A percentile compares a stretch with the other conserved stretches of the same genome.
These are phyloP conservation scores for Fulvia fulva DNA, from an alignment of 2,329 filamentous ascomycete genomes.

Conservation along the genomic window DNA sequence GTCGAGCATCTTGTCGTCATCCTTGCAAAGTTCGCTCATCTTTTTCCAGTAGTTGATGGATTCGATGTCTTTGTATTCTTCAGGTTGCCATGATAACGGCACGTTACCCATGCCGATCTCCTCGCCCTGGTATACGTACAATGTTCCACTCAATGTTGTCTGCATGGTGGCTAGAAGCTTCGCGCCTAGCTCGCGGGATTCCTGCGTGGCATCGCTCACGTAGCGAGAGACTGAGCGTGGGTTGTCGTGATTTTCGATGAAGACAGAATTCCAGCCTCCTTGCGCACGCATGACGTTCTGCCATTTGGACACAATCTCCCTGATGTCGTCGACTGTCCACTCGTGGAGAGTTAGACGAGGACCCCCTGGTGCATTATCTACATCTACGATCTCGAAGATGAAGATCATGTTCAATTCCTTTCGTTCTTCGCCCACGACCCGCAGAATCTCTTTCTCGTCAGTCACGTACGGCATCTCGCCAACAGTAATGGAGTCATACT, in stretches of 20 bases:
- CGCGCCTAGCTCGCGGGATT: constrained; percentile 41
- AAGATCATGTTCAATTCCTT: constrained; percentile 49
- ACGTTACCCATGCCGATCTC: constrained; percentile 51
- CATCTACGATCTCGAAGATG: constrained; percentile 45
- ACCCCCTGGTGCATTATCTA: constrained; percentile 33
- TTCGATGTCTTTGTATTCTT: constrained; percentile 52
- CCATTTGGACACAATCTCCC: constrained; percentile 35
- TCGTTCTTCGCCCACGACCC: constrained; percentile 38
- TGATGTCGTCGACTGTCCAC: constrained; percentile 37
- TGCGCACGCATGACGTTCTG: constrained; percentile 47
- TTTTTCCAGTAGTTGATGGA: constrained; percentile 55
- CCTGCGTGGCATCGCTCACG: constrained; percentile 45
- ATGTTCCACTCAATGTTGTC: constrained; percentile 46
- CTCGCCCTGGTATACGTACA: constrained; percentile 51
- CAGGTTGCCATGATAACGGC: constrained; percentile 40
- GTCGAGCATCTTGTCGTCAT: constrained; percentile 17
- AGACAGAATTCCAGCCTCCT: constrained; percentile 50
- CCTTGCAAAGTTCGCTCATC: constrained; percentile 38
- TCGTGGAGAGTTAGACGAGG: constrained; percentile 37
- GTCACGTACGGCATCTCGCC: constrained; percentile 57
- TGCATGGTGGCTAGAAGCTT: constrained; percentile 49
- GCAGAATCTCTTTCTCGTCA: constrained; percentile 42
- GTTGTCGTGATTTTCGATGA: constrained; percentile 52
- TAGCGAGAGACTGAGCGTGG: constrained; percentile 48
- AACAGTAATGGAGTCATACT: constrained; percentile 57